These are phyloP conservation scores for Alternaria longipes DNA, from an alignment of 2,329 filamentous ascomycete species.

Conservation along the genomic window DNA sequence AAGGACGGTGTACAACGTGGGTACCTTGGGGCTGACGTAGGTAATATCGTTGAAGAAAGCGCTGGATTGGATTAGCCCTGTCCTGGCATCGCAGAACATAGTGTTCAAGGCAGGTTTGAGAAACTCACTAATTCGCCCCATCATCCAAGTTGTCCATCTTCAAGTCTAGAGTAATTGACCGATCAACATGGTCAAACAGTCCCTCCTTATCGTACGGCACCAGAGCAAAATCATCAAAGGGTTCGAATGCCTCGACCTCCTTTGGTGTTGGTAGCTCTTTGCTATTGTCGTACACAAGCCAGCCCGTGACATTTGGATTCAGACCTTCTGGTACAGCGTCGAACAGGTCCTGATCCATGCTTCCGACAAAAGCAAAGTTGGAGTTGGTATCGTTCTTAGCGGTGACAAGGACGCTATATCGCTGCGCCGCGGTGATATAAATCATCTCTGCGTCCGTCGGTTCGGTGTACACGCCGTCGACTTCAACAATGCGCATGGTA, in stretches of 20 bases:
- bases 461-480: slow-evolving; percentile 73
- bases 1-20: slow-evolving; percentile 79
- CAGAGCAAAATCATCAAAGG: slow-evolving; percentile 78
- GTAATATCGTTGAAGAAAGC: slow-evolving; percentile 76
- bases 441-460: slow-evolving; percentile 67
- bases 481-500: slow-evolving; percentile 70
- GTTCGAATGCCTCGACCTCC: slow-evolving; percentile 67
- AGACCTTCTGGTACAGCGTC: slow-evolving; percentile 71
- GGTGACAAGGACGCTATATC: slow-evolving; percentile 73
- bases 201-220: slow-evolving; percentile 72
- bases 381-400: slow-evolving; percentile 64
- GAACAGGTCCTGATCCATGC: slow-evolving; percentile 66
- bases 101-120: not conserved
- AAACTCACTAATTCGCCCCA: slow-evolving; percentile 69
- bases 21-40: slow-evolving; percentile 78
- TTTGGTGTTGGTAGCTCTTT: slow-evolving; percentile 61
- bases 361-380: slow-evolving; percentile 68
- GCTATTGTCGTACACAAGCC: slow-evolving; percentile 63
- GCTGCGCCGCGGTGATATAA: slow-evolving; percentile 74
- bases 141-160: slow-evolving; percentile 73
- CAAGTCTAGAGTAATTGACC: slow-evolving; percentile 67
- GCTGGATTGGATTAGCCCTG: slow-evolving; percentile 26
- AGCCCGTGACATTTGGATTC: slow-evolving; percentile 69
- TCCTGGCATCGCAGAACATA: too few species aligned
- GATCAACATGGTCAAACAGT: slow-evolving; percentile 69